Percentiles rank a stretch among this genome's conserved stretches.
Conservation (phyloP, 306 rosid genomes). For the Quercus mongolica region DNA sequence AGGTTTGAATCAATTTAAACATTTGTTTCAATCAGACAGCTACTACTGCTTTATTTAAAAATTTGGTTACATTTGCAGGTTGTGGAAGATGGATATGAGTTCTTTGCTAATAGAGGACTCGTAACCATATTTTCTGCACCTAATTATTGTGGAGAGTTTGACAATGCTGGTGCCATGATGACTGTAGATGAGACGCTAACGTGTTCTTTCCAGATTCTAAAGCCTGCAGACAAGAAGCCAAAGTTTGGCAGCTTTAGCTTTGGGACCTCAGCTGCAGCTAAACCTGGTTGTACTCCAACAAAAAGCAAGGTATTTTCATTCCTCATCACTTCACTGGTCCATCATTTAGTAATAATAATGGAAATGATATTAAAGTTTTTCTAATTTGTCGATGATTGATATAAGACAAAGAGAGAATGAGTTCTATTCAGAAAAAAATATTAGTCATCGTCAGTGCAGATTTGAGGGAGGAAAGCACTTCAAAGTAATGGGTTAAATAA, state of each 20-base stretch:
- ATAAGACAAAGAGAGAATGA: background rate
- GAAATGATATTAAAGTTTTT: background rate
- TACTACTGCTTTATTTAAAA: constrained; percentile 7
- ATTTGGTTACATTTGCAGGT: constrained; percentile 48
- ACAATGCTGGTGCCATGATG: constrained; percentile 94
- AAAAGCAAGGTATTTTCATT: constrained; percentile 51
- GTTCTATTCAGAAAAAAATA: background rate
- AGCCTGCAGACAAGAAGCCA: constrained; percentile 60
- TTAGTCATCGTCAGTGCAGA: constrained; percentile 1
- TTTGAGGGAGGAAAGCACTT: background rate
- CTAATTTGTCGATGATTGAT: background rate
- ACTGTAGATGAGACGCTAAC: constrained; percentile 62
- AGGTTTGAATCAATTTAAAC: constrained; percentile 43
- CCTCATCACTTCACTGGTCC: background rate
- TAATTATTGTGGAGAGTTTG: constrained; percentile 90
- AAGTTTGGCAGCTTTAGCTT: constrained; percentile 36
- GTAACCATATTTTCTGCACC: constrained; percentile 92
- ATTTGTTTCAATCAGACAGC: background rate
- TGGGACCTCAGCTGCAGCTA: constrained; percentile 36
- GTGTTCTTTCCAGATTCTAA: constrained; percentile 79
- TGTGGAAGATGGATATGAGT: constrained; percentile 91
- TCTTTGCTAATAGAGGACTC: constrained; percentile 71
- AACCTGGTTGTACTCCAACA: constrained; percentile 25
- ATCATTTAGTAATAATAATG: background rate
- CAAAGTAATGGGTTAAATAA: background rate